Evolutionary conservation across 768 basidiomycete species (phyloP).

Genomic region (Tricholoma flavovirens): DNA sequence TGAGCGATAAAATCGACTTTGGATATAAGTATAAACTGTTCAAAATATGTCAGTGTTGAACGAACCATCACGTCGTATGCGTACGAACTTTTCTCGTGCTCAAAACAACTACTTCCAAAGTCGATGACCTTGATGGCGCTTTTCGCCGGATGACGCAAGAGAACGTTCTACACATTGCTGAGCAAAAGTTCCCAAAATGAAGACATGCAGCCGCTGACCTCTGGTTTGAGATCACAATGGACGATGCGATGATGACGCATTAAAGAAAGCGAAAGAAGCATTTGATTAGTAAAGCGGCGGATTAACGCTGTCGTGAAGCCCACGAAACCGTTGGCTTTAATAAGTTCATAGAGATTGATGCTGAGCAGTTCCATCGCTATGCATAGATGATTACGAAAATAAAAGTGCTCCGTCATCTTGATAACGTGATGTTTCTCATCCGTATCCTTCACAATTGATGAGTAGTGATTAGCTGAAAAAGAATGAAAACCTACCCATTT

Average conservation of each 20-base stretch:
- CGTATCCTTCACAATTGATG: constrained; percentile 56
- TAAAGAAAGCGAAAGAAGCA: constrained; percentile 84
- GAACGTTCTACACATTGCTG: constrained; percentile 64
- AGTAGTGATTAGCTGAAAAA: not conserved
- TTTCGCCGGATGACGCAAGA: constrained; percentile 91
- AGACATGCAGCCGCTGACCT: constrained; percentile 46
- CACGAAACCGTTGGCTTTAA: constrained; percentile 97
- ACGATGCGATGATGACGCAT: constrained; percentile 98
- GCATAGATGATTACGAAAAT: constrained; percentile 95
- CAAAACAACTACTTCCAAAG: constrained; percentile 97
- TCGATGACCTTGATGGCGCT: constrained; percentile 98
- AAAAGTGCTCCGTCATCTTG: constrained; percentile 98
- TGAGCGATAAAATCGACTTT: constrained; percentile 99
- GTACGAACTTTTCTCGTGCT: constrained; percentile 93
- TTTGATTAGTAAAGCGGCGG: constrained; percentile 93
- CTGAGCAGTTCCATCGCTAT: constrained; percentile 98
- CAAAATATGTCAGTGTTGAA: not conserved
- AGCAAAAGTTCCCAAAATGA: not conserved
- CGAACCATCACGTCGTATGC: not conserved
- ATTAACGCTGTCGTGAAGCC: constrained; percentile 97
- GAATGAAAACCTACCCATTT: constrained; percentile 78
- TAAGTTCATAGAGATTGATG: constrained; percentile 97
- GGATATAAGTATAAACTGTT: constrained; percentile 97
- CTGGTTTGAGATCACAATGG: constrained; percentile 98
- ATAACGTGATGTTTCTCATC: constrained; percentile 97